Evolutionary conservation across 2,329 filamentous ascomycete genomes (phyloP).

Genomic region (Pseudogymnoascus sp.): DNA sequence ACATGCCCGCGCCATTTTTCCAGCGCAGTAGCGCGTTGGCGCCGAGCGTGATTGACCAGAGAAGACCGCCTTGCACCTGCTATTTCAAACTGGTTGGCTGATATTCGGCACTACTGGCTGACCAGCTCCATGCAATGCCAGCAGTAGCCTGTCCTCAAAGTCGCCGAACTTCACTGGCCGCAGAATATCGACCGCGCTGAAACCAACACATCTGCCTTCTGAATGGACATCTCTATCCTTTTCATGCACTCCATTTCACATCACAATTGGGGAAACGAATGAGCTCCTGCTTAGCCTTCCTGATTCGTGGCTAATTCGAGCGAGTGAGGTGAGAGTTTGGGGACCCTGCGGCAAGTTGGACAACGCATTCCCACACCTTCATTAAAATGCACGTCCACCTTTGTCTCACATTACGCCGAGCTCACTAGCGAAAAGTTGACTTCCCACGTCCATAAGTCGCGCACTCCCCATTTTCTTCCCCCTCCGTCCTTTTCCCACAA

Average conservation of each 20-base stretch:
- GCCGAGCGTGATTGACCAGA: neutral
- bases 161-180: neutral
- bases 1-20: neutral
- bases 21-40: neutral
- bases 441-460: slow-evolving; percentile 9
- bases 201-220: slow-evolving; percentile 3
- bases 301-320: slow-evolving; percentile 7
- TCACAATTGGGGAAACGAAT: slow-evolving; percentile 2
- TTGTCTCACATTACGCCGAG: slow-evolving; percentile 1
- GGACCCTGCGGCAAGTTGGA: neutral
- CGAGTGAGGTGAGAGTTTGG: slow-evolving; percentile 1
- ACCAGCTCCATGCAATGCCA: slow-evolving; percentile 5
- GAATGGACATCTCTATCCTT: neutral
- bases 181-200: neutral
- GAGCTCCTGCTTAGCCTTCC: neutral
- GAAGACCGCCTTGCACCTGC: slow-evolving; percentile 1
- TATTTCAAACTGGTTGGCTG: slow-evolving; percentile 2
- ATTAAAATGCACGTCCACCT: slow-evolving; percentile 5
- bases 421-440: neutral
- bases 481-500: neutral
- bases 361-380: slow-evolving; percentile 5
- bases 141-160: slow-evolving; percentile 1
- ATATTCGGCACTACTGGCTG: neutral
- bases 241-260: neutral
- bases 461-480: neutral